Evolutionary conservation across 1,284 basidiomycete species (phyloP), one percentile per base, ranked within the genome.

Genomic region (Melanopsichium pennsylvanicum): DNA sequence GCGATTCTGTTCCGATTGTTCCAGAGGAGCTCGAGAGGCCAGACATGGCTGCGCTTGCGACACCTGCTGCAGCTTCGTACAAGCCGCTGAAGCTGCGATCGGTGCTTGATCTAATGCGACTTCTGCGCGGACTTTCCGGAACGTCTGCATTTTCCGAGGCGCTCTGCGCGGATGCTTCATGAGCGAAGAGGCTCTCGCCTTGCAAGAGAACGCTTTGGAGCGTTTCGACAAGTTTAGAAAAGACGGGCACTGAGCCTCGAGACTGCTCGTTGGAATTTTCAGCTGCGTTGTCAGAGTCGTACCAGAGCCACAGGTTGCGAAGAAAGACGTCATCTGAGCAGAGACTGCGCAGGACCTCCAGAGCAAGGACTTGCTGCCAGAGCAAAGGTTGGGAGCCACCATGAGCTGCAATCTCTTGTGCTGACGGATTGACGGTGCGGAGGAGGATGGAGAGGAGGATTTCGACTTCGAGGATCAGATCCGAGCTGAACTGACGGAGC

Each of bases 401-500:
- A 16, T 61, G 64, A 38, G 54, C 44, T 5, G 52, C 57, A 12
- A 51, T n/a, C 16, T 67, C 51, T 32, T 57, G 58, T 5, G 61
- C 36, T 8, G 57, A 54, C 6, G 68, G 57, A 5, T 59, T 44
- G 34, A 78, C 42, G 41, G 51, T 61, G 10, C 60, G 66, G 4
- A 79, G 66, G 3, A 81, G 48, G 34, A 80, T 78, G 26, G 70
- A 74, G 18, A 81, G 62, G n/a, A 81, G 60, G 32, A 81, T 78
- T 29, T 81, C 79, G 44, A 78, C 74, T 34, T 81, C 79, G 12
- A 81, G 57, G 10, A 69, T 54, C n/a, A 81, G 63, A 32, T 96
- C 90, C 23, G 85, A 84, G 3, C 89, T 90, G 82, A 97, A 97
- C 49, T 94, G 91, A 62, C 96, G 94, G 49, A 97, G 85, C 9